Percentiles rank a stretch among this genome's conserved stretches.
These are phyloP conservation scores for Fusarium sarcochroum DNA, from an alignment of 2,329 filamentous ascomycete genomes.

Conservation along the genomic window DNA sequence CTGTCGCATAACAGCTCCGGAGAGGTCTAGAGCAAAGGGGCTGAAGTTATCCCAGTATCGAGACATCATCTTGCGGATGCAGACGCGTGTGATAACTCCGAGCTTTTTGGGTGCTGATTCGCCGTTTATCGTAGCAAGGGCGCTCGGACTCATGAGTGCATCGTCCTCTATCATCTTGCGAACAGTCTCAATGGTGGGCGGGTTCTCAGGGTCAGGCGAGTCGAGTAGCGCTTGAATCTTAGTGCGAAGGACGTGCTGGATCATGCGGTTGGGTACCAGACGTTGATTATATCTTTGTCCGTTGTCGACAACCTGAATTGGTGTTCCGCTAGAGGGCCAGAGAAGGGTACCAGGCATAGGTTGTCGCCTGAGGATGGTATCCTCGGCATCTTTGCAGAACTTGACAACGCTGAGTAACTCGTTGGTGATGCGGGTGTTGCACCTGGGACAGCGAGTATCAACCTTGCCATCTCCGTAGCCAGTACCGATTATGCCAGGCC, in stretches of 20 bases:
- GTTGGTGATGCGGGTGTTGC: slow-evolving; percentile 65
- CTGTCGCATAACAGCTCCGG: slow-evolving; percentile 76
- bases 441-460: slow-evolving; percentile 63
- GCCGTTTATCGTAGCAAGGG: slow-evolving; percentile 34
- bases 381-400: slow-evolving; percentile 68
- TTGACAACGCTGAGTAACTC: slow-evolving; percentile 69
- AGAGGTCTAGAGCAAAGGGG: slow-evolving; percentile 74
- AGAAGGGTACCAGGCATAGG: slow-evolving; percentile 80
- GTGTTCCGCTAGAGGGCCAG: slow-evolving; percentile 65
- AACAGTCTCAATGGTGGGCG: slow-evolving; percentile 65
- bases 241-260: slow-evolving; percentile 62
- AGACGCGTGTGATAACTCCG: slow-evolving; percentile 54
- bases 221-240: slow-evolving; percentile 59
- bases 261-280: slow-evolving; percentile 71
- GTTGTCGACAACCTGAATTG: slow-evolving; percentile 43
- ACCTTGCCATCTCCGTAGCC: slow-evolving; percentile 75
- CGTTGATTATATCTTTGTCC: slow-evolving; percentile 45
- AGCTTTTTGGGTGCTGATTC: slow-evolving; percentile 13
- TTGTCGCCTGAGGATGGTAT: slow-evolving; percentile 57
- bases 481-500: slow-evolving; percentile 58
- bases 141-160: slow-evolving; percentile 55
- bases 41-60: slow-evolving; percentile 79
- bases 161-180: slow-evolving; percentile 63
- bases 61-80: slow-evolving; percentile 76
- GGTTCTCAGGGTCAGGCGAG: slow-evolving; percentile 29